A percentile compares a stretch with the other conserved stretches of the same genome.
Evolutionary conservation across 2,329 filamentous ascomycete species (phyloP).

Genomic region (Exophiala xenobiotica): DNA sequence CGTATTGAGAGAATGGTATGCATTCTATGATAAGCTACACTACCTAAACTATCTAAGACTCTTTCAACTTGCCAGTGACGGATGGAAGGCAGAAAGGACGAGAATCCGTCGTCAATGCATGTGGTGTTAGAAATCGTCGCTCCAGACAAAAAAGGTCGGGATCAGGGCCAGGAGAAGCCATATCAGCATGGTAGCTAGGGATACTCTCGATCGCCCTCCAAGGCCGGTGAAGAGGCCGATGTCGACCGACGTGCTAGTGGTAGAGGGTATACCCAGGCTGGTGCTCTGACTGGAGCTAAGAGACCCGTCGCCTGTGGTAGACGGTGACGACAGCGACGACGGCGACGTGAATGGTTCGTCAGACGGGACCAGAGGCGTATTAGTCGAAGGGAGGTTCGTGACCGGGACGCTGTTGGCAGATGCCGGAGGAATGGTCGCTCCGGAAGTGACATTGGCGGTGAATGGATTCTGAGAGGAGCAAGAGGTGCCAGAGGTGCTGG

Average conservation of each 20-base stretch:
- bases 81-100: background rate
- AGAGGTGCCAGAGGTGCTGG: constrained; percentile 1
- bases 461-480: constrained; percentile 2
- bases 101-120: background rate
- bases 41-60: background rate
- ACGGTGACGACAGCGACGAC: background rate
- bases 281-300: background rate
- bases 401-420: background rate
- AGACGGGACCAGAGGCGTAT: background rate
- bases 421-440: background rate
- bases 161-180: background rate
- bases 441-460: constrained; percentile 2
- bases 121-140: background rate
- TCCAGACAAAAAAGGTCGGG: background rate
- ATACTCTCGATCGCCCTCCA: constrained; percentile 1
- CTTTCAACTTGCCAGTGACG: background rate
- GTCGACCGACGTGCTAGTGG: background rate
- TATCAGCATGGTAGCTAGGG: background rate
- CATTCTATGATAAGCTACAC: background rate
- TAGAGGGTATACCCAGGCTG: background rate
- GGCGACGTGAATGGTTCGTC: background rate
- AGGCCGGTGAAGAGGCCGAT: background rate
- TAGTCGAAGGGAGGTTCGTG: background rate
- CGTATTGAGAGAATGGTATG: background rate
- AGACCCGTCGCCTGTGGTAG: background rate